Evolutionary conservation across 225 moss, liverwort and hornwort species (phyloP), one percentile per base, ranked within the genome.

Genomic region (Lunularia cruciata): DNA sequence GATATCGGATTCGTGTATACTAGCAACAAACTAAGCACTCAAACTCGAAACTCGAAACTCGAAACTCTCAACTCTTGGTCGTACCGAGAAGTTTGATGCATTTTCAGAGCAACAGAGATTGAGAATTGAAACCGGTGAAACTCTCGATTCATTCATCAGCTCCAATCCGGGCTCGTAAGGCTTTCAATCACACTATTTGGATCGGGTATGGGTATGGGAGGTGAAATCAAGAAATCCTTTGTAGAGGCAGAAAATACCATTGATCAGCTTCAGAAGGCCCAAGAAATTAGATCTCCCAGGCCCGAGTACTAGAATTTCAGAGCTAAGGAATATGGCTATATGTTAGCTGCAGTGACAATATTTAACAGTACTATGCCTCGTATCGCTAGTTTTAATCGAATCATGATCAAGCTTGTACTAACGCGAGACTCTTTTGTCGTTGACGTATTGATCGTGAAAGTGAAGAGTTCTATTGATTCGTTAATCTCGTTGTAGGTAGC

Each of bases 21-120:
- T 37, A 54, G 9, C 18, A 40, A 55, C 56, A 69, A 56, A 26
- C 55, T 69, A n/a, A 33, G 33, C 32, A 69, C 69, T 13, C 69
- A 69, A 39, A 69, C 47, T n/a, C n/a, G n/a, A n/a, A n/a, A n/a
- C 13, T 46, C 49, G 26, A 10, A 56, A n/a, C 1, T 5, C 5
- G 73, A 65, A 26, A 65, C 65, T 52, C n/a, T 65, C 16, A n/a
- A n/a, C n/a, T n/a, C n/a, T 74, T 74, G 32, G 53, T 74, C 23
- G 35, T 74, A 13, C 63, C 63, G 37, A 42, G 35, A 38, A 38
- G 63, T 11, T 32, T 63, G 37, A 38, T 32, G 3, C 47, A 66
- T 43, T 66, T 51, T 30, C 66, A 49, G 48, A 18, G 28, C 47
- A 48, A 66, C 19, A 14, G 4, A 15, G 20, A 66, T 34, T 3